These are phyloP conservation scores for Ophiostoma novo-ulmi DNA, from an alignment of 2,329 filamentous ascomycete genomes.

Conservation along the genomic window DNA sequence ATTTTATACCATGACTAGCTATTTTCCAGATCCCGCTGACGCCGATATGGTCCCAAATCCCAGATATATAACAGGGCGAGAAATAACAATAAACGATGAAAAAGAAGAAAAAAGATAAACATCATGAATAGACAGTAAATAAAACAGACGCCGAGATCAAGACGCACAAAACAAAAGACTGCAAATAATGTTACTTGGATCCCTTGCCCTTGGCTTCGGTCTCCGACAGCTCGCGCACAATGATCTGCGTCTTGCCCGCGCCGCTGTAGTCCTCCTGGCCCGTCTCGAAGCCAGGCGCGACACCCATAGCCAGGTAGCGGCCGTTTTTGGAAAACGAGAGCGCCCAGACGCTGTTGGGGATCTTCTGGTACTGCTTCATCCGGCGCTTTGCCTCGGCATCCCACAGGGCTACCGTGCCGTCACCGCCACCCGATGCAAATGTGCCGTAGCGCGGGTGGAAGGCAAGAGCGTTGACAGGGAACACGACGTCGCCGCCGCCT, in stretches of 20 bases:
- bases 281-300: slow-evolving; percentile 83
- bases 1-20: slow-evolving; percentile 10
- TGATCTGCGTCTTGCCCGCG: slow-evolving; percentile 68
- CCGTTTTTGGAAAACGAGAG: slow-evolving; percentile 74
- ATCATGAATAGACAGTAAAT: not conserved
- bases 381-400: slow-evolving; percentile 85
- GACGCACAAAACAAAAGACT: not conserved
- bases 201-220: slow-evolving; percentile 84
- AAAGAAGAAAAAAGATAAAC: not conserved
- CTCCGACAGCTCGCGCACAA: slow-evolving; percentile 77
- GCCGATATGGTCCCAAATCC: slow-evolving; percentile 18
- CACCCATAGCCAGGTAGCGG: slow-evolving; percentile 69
- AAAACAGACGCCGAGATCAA: not conserved
- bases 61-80: slow-evolving; percentile 13
- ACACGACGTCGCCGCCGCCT: slow-evolving; percentile 72
- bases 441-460: slow-evolving; percentile 82
- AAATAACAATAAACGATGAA: slow-evolving; percentile 6
- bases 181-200: slow-evolving; percentile 48
- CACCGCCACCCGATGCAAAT: slow-evolving; percentile 83
- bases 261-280: slow-evolving; percentile 73
- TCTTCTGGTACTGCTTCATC: slow-evolving; percentile 83
- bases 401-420: slow-evolving; percentile 89
- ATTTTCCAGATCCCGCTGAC: slow-evolving; percentile 21
- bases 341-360: slow-evolving; percentile 70
- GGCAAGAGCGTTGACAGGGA: slow-evolving; percentile 82